phyloP scores from a whole-genome alignment of 1,284 basidiomycete species.

The Amylostereum areolatum region DNA sequence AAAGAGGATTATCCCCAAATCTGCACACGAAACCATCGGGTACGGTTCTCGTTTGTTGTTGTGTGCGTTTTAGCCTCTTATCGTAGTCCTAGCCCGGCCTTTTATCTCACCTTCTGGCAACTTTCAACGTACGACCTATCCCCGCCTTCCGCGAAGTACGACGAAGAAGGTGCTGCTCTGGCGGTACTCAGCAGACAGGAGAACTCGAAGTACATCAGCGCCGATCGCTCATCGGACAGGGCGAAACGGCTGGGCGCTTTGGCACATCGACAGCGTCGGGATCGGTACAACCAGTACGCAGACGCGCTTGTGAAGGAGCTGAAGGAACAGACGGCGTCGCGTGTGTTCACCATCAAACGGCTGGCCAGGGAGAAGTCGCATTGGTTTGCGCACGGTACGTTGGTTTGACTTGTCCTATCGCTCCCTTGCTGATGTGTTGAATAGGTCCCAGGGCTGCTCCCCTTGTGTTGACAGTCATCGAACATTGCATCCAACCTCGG shows the following conservation, averaged over 20 bases:
- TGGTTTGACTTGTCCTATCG: neutral
- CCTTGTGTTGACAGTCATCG: slow-evolving; percentile 65
- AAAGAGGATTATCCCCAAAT: slow-evolving; percentile 44
- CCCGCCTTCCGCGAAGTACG: slow-evolving; percentile 63
- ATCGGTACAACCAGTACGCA: slow-evolving; percentile 54
- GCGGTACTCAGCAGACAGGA: slow-evolving; percentile 56
- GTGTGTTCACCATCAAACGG: slow-evolving; percentile 72
- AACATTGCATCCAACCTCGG: slow-evolving; percentile 91
- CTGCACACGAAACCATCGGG: neutral
- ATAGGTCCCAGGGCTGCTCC: slow-evolving; percentile 41
- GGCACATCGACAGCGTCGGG: slow-evolving; percentile 54
- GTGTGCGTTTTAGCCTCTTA: neutral
- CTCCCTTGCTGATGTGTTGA: neutral
- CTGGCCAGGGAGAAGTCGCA: slow-evolving; percentile 76
- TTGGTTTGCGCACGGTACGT: slow-evolving; percentile 78
- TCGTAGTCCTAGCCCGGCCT: slow-evolving; percentile 58
- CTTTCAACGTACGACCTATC: slow-evolving; percentile 83
- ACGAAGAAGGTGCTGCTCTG: slow-evolving; percentile 60
- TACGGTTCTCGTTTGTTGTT: neutral
- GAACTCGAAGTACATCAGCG: slow-evolving; percentile 48
- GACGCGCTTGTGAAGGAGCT: slow-evolving; percentile 58
- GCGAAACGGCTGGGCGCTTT: slow-evolving; percentile 45
- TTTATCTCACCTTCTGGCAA: slow-evolving; percentile 95
- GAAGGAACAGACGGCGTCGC: slow-evolving; percentile 69
- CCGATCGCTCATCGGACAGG: slow-evolving; percentile 63